Evolutionary conservation across 768 basidiomycete genomes (phyloP), one percentile per base, ranked within the genome.

Genomic region (Rhizopogon roseolus): DNA sequence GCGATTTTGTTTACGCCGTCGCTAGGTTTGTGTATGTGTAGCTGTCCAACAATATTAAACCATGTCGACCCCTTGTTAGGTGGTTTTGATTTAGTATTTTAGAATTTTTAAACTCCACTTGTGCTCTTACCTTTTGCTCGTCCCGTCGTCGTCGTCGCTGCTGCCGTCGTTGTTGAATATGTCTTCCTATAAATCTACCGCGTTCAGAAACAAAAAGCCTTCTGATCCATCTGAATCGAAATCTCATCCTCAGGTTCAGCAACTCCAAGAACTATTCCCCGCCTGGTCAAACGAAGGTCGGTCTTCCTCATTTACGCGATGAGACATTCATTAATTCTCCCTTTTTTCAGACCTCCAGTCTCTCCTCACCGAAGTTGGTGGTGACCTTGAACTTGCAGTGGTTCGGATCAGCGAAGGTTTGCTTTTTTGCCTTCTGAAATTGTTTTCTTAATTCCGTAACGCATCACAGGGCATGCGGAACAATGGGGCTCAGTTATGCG

Each of bases 401-500:
- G 78, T 78, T n/a, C 78, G 84, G 65, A 89, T 93, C 58, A 80
- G 73, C 52, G 91, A 93, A 66, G 90, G 90, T 39, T 43, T 10
- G 2, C 14, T 38, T 38, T 17, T 42, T 29, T 41, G 17, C 5
- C 19, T 36, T 37, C 56, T 67, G 49, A 63, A 34, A 36, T 54
- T 49, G 54, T 41, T 52, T 36, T 46, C 13, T 34, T 46, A 19
- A 46, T 46, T 48, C 19, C 14, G 32, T 48, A 46, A 48, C 46
- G 25, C 54, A 34, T 52, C 48, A 49, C 65, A 93, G 90, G 90
- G 63, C 76, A 77, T 59, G 86, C 79, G 44, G 82, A 85, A 66
- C 88, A 86, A 64, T 93, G 90, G 90, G 90, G 81, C 49, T 82
- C 88, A 52, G 90, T 91, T 54, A 82, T 82, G 57, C 86, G 82